Percentiles rank a stretch among this genome's conserved stretches.
These are phyloP conservation scores for Cokeromyces recurvatus DNA, from an alignment of 371 early-diverging fungal genomes.

Conservation along the genomic window DNA sequence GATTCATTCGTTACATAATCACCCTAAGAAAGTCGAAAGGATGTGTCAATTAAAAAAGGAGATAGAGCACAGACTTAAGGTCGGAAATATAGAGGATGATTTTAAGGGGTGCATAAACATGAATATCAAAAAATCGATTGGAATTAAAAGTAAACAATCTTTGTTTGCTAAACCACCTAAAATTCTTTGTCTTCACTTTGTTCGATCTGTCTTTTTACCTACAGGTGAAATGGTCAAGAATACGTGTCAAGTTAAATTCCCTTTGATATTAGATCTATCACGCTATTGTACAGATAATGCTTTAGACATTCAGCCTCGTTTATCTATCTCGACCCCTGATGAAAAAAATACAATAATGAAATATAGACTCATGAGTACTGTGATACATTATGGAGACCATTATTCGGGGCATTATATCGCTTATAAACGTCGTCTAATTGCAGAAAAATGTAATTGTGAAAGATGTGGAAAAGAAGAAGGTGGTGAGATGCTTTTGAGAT, in stretches of 20 bases:
- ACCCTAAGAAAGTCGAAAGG: no score
- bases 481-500: background rate
- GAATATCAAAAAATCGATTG: constrained; percentile 51
- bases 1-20: no score
- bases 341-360: background rate
- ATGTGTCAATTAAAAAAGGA: constrained; percentile 3
- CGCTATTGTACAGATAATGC: constrained; percentile 62
- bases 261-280: constrained; percentile 66
- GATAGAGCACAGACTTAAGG: constrained; percentile 5
- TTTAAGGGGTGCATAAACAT: background rate
- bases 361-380: constrained; percentile 71
- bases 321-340: constrained; percentile 27
- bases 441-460: constrained; percentile 24
- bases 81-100: constrained; percentile 6
- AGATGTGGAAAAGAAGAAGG: constrained; percentile 5
- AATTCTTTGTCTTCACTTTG: constrained; percentile 73
- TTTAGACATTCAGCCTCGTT: constrained; percentile 41
- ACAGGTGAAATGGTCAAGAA: constrained; percentile 72
- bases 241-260: constrained; percentile 65
- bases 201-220: constrained; percentile 61
- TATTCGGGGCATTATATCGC: constrained; percentile 87
- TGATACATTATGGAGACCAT: constrained; percentile 84
- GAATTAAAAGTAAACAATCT: constrained; percentile 50
- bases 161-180: constrained; percentile 27
- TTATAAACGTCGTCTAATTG: constrained; percentile 54